These are phyloP conservation scores for Cladophialophora psammophila DNA, from an alignment of 2,329 filamentous ascomycete genomes.

Conservation along the genomic window DNA sequence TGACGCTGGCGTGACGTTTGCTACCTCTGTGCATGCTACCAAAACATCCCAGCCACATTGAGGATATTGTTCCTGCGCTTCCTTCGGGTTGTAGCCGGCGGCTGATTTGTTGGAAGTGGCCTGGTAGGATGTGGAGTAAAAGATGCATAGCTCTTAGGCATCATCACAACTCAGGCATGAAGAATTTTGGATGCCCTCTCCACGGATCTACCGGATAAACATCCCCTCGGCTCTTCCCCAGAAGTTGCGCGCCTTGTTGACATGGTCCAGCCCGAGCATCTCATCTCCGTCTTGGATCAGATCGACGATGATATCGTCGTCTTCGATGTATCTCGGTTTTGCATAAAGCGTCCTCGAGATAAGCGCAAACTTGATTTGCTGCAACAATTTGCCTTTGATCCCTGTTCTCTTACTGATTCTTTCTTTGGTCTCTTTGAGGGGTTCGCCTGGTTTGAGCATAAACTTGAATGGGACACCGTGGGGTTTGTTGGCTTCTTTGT, in stretches of 20 bases:
- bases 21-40: neutral
- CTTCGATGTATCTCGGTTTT: constrained; percentile 81
- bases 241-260: constrained; percentile 66
- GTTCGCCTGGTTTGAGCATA: constrained; percentile 80
- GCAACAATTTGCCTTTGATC: constrained; percentile 96
- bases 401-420: constrained; percentile 91
- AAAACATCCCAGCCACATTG: neutral
- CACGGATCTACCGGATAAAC: constrained; percentile 57
- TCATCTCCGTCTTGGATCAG: constrained; percentile 76
- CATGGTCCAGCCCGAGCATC: constrained; percentile 72
- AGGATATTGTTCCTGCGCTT: neutral
- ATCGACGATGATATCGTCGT: constrained; percentile 65
- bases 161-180: constrained; percentile 8
- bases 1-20: neutral
- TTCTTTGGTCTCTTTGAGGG: constrained; percentile 90
- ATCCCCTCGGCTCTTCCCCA: constrained; percentile 69
- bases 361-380: constrained; percentile 96
- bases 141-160: constrained; percentile 5
- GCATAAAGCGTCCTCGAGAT: constrained; percentile 75
- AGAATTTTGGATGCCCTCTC: neutral
- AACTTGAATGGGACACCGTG: constrained; percentile 95
- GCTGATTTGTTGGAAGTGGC: neutral
- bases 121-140: neutral
- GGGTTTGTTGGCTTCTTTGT: constrained; percentile 81
- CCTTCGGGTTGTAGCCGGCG: neutral